Conservation (phyloP, 371 early-diverging fungal species). For the Amoeboaphelidium protococcarum region DNA sequence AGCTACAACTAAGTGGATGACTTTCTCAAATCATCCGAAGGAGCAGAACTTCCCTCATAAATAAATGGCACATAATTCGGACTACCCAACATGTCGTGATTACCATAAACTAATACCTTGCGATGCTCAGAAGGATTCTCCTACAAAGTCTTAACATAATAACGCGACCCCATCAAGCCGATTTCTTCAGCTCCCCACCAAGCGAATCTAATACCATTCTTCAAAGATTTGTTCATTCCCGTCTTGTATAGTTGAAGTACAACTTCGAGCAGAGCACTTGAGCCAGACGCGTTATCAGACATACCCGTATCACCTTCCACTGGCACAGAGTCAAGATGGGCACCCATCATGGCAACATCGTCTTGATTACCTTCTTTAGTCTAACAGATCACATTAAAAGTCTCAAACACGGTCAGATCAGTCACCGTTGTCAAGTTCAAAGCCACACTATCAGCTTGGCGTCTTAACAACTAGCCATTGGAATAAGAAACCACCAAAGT, state of each 20-base stretch:
- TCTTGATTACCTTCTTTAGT: constrained; percentile 5
- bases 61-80: constrained; percentile 38
- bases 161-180: constrained; percentile 41
- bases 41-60: constrained; percentile 17
- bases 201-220: constrained; percentile 20
- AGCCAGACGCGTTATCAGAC: constrained; percentile 21
- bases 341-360: constrained; percentile 5
- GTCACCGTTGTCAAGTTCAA: background rate
- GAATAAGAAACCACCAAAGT: background rate
- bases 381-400: background rate
- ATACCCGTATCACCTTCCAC: constrained; percentile 10
- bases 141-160: constrained; percentile 20
- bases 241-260: constrained; percentile 16
- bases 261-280: constrained; percentile 31
- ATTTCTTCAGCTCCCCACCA: constrained; percentile 59
- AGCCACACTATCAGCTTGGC: background rate
- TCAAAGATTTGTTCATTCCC: constrained; percentile 5
- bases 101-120: constrained; percentile 28
- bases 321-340: constrained; percentile 12
- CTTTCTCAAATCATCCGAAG: background rate
- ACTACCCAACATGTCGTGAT: constrained; percentile 49
- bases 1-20: constrained; percentile 18
- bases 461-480: background rate
- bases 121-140: constrained; percentile 7
- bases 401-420: background rate